Conservation (phyloP, 2,329 filamentous ascomycete species). For the Alternaria arbusti region DNA sequence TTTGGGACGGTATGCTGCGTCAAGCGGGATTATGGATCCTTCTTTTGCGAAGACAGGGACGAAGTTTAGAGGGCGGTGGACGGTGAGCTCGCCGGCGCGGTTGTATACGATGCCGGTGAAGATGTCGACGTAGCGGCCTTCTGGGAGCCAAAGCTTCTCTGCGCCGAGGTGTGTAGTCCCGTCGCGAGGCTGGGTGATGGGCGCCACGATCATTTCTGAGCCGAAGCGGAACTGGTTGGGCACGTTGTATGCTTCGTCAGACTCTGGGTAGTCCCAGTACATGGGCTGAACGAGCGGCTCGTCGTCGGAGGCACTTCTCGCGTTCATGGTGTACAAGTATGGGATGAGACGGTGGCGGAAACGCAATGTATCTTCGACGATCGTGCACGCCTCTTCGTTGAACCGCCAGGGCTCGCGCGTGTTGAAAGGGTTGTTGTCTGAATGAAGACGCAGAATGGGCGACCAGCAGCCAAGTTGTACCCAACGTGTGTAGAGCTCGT, state of each 20-base stretch:
- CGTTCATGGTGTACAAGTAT: constrained; percentile 66
- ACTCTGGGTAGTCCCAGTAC: constrained; percentile 65
- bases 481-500: constrained; percentile 67
- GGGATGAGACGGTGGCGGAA: constrained; percentile 66
- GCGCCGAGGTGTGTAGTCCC: constrained; percentile 55
- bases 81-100: constrained; percentile 59
- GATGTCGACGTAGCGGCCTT: constrained; percentile 62
- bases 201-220: constrained; percentile 61
- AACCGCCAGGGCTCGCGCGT: constrained; percentile 69
- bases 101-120: constrained; percentile 65
- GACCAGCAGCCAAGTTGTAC: constrained; percentile 68
- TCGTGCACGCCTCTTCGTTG: constrained; percentile 52
- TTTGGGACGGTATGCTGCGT: constrained; percentile 50
- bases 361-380: constrained; percentile 59
- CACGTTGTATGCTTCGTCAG: constrained; percentile 61
- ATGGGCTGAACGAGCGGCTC: constrained; percentile 66
- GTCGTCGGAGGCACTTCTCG: constrained; percentile 51
- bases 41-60: constrained; percentile 63
- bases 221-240: constrained; percentile 68
- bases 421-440: constrained; percentile 63
- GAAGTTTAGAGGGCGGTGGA: constrained; percentile 58
- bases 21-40: constrained; percentile 65
- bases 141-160: constrained; percentile 64
- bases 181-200: constrained; percentile 62
- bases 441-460: constrained; percentile 67